These are phyloP conservation scores for Magnolia sinica DNA, from an alignment of 164 flowering plant genomes.

Conservation along the genomic window DNA sequence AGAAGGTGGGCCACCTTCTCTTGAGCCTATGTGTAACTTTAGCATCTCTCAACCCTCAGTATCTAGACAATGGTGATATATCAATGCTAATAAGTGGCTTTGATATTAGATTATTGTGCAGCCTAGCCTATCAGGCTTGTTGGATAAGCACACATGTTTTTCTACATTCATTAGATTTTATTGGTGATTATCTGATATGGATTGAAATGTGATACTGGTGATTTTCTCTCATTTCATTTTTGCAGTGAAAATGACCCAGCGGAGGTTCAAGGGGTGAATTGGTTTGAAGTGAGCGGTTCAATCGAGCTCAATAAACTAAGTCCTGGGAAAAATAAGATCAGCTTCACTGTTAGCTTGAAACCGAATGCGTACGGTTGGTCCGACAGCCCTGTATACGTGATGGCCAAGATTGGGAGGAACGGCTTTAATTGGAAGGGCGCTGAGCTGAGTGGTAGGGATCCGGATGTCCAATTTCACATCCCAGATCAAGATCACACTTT, in stretches of 20 bases:
- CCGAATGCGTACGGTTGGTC: slow-evolving; percentile 35
- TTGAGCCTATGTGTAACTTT: too few species aligned
- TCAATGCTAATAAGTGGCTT: too few species aligned
- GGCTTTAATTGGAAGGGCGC: slow-evolving; percentile 13
- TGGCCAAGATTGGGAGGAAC: slow-evolving; percentile 30
- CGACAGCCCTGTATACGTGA: slow-evolving; percentile 16
- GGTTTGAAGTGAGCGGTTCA: slow-evolving; percentile 35
- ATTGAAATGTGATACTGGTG: too few species aligned
- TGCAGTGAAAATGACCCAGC: background rate
- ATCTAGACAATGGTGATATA: too few species aligned
- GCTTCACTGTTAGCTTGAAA: slow-evolving; percentile 19
- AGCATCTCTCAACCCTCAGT: too few species aligned
- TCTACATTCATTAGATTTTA: too few species aligned
- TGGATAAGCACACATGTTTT: too few species aligned
- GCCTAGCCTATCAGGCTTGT: too few species aligned
- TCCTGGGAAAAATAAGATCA: slow-evolving; percentile 10
- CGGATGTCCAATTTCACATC: background rate
- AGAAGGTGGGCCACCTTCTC: too few species aligned
- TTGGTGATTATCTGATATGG: too few species aligned
- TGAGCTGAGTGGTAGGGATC: background rate
- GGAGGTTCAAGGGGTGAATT: slow-evolving; percentile 31
- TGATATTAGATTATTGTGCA: too few species aligned
- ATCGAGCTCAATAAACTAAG: background rate
- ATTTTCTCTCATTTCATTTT: too few species aligned
- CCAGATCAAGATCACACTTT: slow-evolving; percentile 2